Evolutionary conservation across 2,329 filamentous ascomycete species (phyloP), one percentile per base, ranked within the genome.

Genomic region (Podosphaera aphanis): DNA sequence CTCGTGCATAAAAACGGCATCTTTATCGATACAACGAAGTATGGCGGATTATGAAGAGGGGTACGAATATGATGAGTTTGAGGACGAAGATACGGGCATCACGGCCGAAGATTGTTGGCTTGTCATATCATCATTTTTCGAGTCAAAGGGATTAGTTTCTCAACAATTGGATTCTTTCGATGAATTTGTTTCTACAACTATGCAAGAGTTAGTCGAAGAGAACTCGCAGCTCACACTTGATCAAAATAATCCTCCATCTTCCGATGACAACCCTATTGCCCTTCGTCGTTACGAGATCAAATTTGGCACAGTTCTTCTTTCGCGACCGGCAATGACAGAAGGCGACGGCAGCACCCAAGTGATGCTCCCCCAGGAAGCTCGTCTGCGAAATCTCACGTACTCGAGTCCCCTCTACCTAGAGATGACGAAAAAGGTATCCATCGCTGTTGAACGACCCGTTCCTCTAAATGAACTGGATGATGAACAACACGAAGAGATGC

Each of bases 161-260:
- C 88, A 98, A 64, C 90, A 98, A 67, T 78, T 95, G 51, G 88
- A 95, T 61, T 98, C 92, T 0, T 98, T 93, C 64, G 85, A 98
- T 64, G 86, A 95, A 60, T 98, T 98, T 58, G 86, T 90, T 47
- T 78, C 80, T 49, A 85, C 83, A 19, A 94, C 86, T 0, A 88
- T 98, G 64, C 86, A 95, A 59, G 83, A 93, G 56, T 75, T 98
- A 49, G 81, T 98, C 49, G 79, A 85, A 57, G 90, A 95, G 62
- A 88, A 93, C 60, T 83, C 83, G 36, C 76, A 79, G 53, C 79
- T 95, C 50, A 85, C 83, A n/a, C 74, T 98, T 52, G 90, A 98
- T 59, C 84, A 94, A 62, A 88, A 85, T 50, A 79, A 86, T 51
- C 81, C 85, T 3, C 77, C 79, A 27, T 72, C 74, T 48, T 71